A percentile compares a stretch with the other conserved stretches of the same genome.
These are phyloP conservation scores for Diaporthe ilicicola DNA, from an alignment of 2,329 filamentous ascomycete genomes.

Conservation along the genomic window DNA sequence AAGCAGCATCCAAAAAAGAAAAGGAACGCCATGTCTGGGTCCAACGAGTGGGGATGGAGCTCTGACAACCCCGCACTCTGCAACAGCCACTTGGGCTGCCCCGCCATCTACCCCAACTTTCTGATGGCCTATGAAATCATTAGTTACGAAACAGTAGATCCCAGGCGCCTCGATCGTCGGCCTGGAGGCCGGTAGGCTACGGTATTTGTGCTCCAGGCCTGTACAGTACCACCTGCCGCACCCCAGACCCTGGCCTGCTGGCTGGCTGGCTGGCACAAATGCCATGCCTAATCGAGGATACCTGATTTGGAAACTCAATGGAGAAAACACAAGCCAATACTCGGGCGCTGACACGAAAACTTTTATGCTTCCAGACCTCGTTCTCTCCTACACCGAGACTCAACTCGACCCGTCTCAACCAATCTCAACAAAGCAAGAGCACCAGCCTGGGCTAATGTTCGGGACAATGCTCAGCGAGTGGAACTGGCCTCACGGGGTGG, in stretches of 20 bases:
- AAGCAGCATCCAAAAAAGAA: background rate
- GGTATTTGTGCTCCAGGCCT: background rate
- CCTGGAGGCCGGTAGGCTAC: background rate
- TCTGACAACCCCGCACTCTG: constrained; percentile 9
- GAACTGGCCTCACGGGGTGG: background rate
- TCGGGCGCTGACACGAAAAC: no score
- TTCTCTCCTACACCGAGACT: background rate
- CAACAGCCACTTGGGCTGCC: constrained; percentile 4
- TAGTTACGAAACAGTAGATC: background rate
- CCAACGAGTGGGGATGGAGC: constrained; percentile 3
- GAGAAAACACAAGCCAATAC: no score
- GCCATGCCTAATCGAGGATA: background rate
- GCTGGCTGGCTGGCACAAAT: background rate
- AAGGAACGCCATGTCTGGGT: background rate
- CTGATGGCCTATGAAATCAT: constrained; percentile 18
- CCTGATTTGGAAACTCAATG: background rate
- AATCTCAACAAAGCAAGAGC: background rate
- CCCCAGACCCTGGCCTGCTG: background rate
- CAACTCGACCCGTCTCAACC: background rate
- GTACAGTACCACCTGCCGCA: background rate
- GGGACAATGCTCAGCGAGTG: constrained; percentile 21
- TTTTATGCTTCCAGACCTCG: background rate
- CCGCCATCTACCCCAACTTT: constrained; percentile 16
- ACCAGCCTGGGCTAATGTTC: background rate
- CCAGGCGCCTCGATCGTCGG: background rate